A percentile compares a stretch with the other conserved stretches of the same genome.
Evolutionary conservation across 2,329 filamentous ascomycete genomes (phyloP).

Genomic region (Sporothrix humicola): DNA sequence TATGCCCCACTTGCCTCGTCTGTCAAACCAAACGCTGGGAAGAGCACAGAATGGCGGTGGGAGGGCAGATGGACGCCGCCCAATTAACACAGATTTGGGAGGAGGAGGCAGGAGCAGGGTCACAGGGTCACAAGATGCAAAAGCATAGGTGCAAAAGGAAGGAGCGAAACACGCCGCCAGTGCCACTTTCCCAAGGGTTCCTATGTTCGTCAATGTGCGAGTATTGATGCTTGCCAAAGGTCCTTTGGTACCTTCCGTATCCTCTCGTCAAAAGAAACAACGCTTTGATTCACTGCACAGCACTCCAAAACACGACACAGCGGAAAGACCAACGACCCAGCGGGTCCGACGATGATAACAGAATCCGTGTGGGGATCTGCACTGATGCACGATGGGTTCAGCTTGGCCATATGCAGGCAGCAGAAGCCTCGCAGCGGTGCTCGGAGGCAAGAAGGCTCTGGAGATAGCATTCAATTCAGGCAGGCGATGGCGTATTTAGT

Average conservation of each 20-base stretch:
- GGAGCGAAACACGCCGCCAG: slow-evolving; percentile 12
- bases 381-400: slow-evolving; percentile 10
- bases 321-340: background rate
- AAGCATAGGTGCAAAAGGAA: slow-evolving; percentile 9
- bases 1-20: slow-evolving; percentile 21
- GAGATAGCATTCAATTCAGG: slow-evolving; percentile 26
- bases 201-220: background rate
- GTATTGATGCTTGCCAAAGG: background rate
- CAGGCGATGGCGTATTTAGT: slow-evolving; percentile 26
- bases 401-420: slow-evolving; percentile 1
- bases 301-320: no score
- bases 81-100: background rate
- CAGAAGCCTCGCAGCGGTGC: slow-evolving; percentile 25
- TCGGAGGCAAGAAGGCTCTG: slow-evolving; percentile 21
- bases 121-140: slow-evolving; percentile 23
- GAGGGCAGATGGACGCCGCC: background rate
- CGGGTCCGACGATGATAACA: slow-evolving; percentile 6
- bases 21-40: slow-evolving; percentile 14
- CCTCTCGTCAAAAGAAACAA: background rate
- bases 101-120: slow-evolving; percentile 10
- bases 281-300: no score
- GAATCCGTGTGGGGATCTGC: background rate
- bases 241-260: slow-evolving; percentile 10
- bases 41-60: slow-evolving; percentile 14
- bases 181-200: slow-evolving; percentile 15